These are phyloP conservation scores for Plasmodium blacklocki DNA, from an alignment of 169 alveolate genomes.

Conservation along the genomic window DNA sequence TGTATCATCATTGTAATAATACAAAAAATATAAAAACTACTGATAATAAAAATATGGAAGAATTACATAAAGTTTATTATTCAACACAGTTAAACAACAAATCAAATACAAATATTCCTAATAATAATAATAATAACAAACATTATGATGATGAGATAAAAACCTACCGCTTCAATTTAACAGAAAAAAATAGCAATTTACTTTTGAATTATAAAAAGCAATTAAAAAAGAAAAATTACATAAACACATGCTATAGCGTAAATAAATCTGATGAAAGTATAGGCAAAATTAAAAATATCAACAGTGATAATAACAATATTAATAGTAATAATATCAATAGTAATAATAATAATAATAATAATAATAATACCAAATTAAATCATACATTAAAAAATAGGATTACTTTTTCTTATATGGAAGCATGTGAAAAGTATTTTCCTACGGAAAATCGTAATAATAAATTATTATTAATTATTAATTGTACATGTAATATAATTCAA, in stretches of 20 bases:
- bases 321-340: not conserved
- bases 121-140: not conserved
- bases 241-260: not conserved
- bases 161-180: not conserved
- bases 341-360: constrained; percentile 15
- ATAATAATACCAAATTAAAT: not conserved
- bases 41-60: not conserved
- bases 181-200: not conserved
- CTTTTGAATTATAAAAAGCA: not conserved
- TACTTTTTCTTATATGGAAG: constrained; percentile 56
- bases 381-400: constrained; percentile 2
- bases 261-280: not conserved
- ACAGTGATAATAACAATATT: constrained; percentile 5
- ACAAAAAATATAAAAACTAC: not conserved
- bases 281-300: constrained; percentile 11
- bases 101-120: not conserved
- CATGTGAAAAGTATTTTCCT: constrained; percentile 49
- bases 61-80: too few relatives aligned
- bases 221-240: not conserved
- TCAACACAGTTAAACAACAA: not conserved
- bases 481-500: constrained; percentile 33
- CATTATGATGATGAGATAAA: not conserved
- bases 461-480: constrained; percentile 54
- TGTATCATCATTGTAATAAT: not conserved
- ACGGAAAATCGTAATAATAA: constrained; percentile 15